Percentiles rank a stretch among this genome's conserved stretches.
Conservation (phyloP, 2,329 filamentous ascomycete species). For the Hymenoscyphus occultus region DNA sequence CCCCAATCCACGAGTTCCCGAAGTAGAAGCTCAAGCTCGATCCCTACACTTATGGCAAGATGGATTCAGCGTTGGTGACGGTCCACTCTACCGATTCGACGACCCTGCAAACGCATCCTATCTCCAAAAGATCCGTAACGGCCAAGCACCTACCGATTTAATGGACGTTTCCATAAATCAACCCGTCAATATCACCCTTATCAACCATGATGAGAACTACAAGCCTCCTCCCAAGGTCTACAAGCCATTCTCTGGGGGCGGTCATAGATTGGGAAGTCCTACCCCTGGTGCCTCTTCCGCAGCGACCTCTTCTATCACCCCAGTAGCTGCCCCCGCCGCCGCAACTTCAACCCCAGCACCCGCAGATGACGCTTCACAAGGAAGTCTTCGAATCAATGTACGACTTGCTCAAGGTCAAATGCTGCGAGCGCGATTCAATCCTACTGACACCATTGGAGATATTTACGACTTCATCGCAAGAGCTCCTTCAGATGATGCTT, state of each 20-base stretch:
- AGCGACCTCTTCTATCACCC: slow-evolving; percentile 40
- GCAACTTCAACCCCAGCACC: slow-evolving; percentile 40
- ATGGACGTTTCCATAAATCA: slow-evolving; percentile 74
- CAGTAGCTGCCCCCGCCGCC: slow-evolving; percentile 34
- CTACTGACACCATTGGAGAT: slow-evolving; percentile 71
- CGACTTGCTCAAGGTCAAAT: slow-evolving; percentile 76
- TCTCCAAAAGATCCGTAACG: slow-evolving; percentile 71
- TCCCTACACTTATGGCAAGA: slow-evolving; percentile 78
- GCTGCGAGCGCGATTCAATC: slow-evolving; percentile 78
- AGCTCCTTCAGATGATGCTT: slow-evolving; percentile 55
- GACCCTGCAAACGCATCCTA: slow-evolving; percentile 72
- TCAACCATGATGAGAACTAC: slow-evolving; percentile 71
- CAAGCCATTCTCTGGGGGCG: slow-evolving; percentile 69
- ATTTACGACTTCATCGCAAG: slow-evolving; percentile 71
- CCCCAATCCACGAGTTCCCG: slow-evolving; percentile 41
- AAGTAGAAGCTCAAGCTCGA: slow-evolving; percentile 52
- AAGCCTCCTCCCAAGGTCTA: slow-evolving; percentile 70
- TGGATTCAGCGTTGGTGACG: slow-evolving; percentile 83
- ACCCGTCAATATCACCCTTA: slow-evolving; percentile 73
- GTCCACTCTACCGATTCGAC: slow-evolving; percentile 72
- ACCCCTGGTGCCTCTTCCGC: slow-evolving; percentile 59
- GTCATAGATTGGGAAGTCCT: slow-evolving; percentile 73
- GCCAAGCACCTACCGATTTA: slow-evolving; percentile 72
- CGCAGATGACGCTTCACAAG: slow-evolving; percentile 61
- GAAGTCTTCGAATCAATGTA: slow-evolving; percentile 69